phyloP scores from a whole-genome alignment of 139 green algal genomes.

The Tetraselmis chui region DNA sequence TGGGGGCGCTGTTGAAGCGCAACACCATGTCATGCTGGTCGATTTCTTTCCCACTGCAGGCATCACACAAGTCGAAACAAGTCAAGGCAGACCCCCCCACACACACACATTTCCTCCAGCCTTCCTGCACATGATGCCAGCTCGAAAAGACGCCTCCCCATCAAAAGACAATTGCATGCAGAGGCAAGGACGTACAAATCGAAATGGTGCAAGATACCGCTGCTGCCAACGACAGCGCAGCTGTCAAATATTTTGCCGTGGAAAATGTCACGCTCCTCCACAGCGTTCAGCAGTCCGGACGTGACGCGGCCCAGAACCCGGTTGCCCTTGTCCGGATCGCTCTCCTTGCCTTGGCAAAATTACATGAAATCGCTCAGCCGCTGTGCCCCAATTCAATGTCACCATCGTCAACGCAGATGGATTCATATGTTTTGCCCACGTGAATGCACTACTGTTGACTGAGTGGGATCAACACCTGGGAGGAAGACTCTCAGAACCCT shows the following conservation, averaged over 20 bases:
- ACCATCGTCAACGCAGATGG: too few species aligned
- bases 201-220: slow-evolving; percentile 5
- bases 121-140: too few species aligned
- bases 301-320: slow-evolving; percentile 11
- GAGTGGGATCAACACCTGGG: too few species aligned
- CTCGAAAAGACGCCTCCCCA: too few species aligned
- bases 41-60: slow-evolving; percentile 3
- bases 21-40: slow-evolving; percentile 8
- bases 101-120: too few species aligned
- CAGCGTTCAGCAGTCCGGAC: background rate
- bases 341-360: slow-evolving; percentile 25
- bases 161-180: too few species aligned
- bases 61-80: too few species aligned
- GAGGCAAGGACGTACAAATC: background rate
- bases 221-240: slow-evolving; percentile 11
- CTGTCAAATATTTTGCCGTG: background rate
- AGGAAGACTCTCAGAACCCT: slow-evolving; percentile 6
- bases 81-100: too few species aligned
- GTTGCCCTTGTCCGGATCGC: slow-evolving; percentile 11
- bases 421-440: too few species aligned
- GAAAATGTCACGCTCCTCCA: background rate
- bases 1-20: slow-evolving; percentile 7
- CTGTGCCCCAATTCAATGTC: too few species aligned
- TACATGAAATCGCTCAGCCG: too few species aligned
- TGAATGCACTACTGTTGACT: too few species aligned